Conservation (phyloP, 495 filamentous ascomycete species). For the Tuber microsphaerosporum region DNA sequence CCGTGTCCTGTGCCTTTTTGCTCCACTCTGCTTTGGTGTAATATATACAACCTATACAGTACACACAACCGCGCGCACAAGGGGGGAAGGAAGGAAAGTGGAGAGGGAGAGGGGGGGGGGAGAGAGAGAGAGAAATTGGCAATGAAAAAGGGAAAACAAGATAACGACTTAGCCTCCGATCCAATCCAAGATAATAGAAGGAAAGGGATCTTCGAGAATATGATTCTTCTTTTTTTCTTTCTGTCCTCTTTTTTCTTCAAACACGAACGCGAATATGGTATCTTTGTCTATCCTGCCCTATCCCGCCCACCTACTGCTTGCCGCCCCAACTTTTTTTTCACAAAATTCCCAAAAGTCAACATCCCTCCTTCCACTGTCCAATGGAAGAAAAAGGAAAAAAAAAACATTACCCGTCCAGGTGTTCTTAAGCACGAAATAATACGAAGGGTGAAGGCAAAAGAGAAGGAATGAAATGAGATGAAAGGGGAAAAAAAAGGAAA, state of each 20-base stretch:
- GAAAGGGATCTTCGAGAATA: not conserved
- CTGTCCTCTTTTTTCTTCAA: not conserved
- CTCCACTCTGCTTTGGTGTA: not conserved
- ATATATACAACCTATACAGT: not conserved
- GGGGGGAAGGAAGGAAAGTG: not conserved
- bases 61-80: not conserved
- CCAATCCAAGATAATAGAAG: not conserved
- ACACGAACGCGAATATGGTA: not conserved
- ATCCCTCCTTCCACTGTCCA: not conserved
- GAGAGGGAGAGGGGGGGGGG: not conserved
- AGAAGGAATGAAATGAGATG: not conserved
- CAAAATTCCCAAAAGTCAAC: conserved; percentile 14
- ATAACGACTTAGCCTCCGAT: not conserved
- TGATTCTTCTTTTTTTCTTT: not conserved
- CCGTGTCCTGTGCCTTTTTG: not conserved
- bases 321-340: not conserved
- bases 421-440: not conserved
- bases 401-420: conserved; percentile 6
- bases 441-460: not conserved
- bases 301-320: not conserved
- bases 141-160: not conserved
- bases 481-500: conserved; percentile 13
- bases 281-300: conserved; percentile 2
- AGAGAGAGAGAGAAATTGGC: not conserved
- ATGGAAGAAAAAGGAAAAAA: not conserved